Evolutionary conservation across 1,284 basidiomycete genomes (phyloP).

Genomic region (Cryptococcus floricola): DNA sequence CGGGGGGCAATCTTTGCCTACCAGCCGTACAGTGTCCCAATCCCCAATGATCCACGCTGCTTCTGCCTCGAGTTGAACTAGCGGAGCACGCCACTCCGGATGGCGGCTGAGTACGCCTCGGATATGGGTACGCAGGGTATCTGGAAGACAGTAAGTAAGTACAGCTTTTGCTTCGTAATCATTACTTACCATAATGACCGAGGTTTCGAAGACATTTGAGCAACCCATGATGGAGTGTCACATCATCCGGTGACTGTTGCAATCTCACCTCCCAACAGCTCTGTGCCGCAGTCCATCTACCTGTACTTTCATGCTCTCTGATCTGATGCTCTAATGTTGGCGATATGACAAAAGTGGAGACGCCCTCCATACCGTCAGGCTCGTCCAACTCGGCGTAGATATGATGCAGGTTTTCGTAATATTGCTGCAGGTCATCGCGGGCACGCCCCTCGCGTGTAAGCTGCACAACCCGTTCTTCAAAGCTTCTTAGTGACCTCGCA

Average conservation of each 20-base stretch:
- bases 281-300: conserved; percentile 96
- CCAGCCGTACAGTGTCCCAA: conserved; percentile 72
- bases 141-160: conserved; percentile 51
- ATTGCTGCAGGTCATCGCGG: conserved; percentile 60
- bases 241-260: conserved; percentile 83
- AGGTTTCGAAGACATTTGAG: conserved; percentile 88
- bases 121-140: conserved; percentile 93
- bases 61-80: conserved; percentile 85
- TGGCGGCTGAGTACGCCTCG: conserved; percentile 81
- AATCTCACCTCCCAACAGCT: conserved; percentile 99
- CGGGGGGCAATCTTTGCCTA: conserved; percentile 61
- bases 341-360: conserved; percentile 81
- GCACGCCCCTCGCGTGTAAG: conserved; percentile 52
- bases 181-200: conserved; percentile 83
- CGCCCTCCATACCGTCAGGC: conserved; percentile 98
- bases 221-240: conserved; percentile 84
- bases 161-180: no score
- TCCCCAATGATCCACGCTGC: conserved; percentile 94
- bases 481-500: conserved; percentile 90
- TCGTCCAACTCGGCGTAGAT: conserved; percentile 96
- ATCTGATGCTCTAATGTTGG: conserved; percentile 96
- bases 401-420: conserved; percentile 90
- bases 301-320: conserved; percentile 95
- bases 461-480: conserved; percentile 70
- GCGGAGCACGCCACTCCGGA: conserved; percentile 73